Base-by-base conservation (phyloP, 1,139 yeast genomes). In the Pichia sorboxylosa region DNA sequence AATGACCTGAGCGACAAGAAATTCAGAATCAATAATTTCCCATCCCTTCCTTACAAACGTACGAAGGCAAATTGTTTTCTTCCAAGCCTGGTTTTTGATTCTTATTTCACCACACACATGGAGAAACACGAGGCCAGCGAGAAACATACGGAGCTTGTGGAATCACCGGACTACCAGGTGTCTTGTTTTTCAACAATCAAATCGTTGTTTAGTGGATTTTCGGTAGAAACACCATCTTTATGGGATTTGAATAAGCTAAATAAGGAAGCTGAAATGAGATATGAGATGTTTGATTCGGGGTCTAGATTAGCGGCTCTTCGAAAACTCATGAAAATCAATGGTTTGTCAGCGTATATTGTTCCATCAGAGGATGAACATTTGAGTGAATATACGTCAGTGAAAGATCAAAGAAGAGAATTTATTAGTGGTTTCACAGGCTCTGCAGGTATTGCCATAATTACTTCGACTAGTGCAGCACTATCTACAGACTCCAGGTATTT, bases 311-410 rank as follows among this genome's bases (percentile, higher is more conserved):
- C 6, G 7, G 15, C 10, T 14, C 13, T 36, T 14, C 28, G 39
- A 8, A n/a, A 19, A 13, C 18, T 28, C 7, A 36, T 36, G 39
- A 21, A 16, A 11, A 5, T 19, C 7, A 30, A 33, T 22, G 27
- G 31, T n/a, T 4, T 37, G 3, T 8, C 37, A 4, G 14, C 32
- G 3, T 71, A 71, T 43, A 59, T 71, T 21, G 56, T 71, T 6
- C 76, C 78, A 3, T 64, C 72, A n/a, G 76, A 68, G 44, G 78
- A 71, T 46, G 74, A 69, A 39, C 78, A 71, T 45, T 73, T 65
- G 40, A 63, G 71, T 11, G 77, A 71, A 40, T 63, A 68, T 40
- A 66, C 74, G 1, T 62, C 74, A 0, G 48, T 57, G 13, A 61
- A 70, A 3, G 77, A 71, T 38, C 66, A 61, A 33, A 55, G 76